Evolutionary conservation across 176 grass and related monocot genomes (phyloP).

Genomic region (Bromus sterilis): DNA sequence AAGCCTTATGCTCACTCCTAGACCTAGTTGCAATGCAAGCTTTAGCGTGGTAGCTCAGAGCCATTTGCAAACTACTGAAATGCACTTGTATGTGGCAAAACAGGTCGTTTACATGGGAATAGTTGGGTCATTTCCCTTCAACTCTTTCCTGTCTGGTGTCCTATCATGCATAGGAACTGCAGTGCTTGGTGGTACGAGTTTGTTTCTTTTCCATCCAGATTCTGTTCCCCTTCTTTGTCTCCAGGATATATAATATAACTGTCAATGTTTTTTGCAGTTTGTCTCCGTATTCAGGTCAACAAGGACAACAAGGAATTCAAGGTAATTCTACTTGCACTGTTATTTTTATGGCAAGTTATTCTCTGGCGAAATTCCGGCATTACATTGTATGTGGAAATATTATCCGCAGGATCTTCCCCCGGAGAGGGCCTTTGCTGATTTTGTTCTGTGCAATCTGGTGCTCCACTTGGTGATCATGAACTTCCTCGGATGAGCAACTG

Average conservation of each 20-base stretch:
- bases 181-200: slow-evolving; percentile 52
- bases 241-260: background rate
- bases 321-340: slow-evolving; percentile 13
- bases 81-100: background rate
- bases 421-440: slow-evolving; percentile 77
- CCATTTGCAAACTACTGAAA: background rate
- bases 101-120: slow-evolving; percentile 75
- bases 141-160: slow-evolving; percentile 71
- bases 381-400: background rate
- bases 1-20: background rate
- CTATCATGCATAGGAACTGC: slow-evolving; percentile 76
- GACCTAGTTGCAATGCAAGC: background rate
- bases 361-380: background rate
- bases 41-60: background rate
- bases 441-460: slow-evolving; percentile 74
- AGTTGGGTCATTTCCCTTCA: slow-evolving; percentile 86
- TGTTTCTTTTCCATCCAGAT: background rate
- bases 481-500: slow-evolving; percentile 59
- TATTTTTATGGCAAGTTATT: background rate
- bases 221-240: background rate
- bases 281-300: slow-evolving; percentile 96
- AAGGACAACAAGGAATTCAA: slow-evolving; percentile 98
- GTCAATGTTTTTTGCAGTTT: slow-evolving; percentile 37
- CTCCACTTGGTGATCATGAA: slow-evolving; percentile 95
- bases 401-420: slow-evolving; percentile 59